phyloP scores from a whole-genome alignment of 2,329 filamentous ascomycete genomes.

The Colletotrichum spaethianum region DNA sequence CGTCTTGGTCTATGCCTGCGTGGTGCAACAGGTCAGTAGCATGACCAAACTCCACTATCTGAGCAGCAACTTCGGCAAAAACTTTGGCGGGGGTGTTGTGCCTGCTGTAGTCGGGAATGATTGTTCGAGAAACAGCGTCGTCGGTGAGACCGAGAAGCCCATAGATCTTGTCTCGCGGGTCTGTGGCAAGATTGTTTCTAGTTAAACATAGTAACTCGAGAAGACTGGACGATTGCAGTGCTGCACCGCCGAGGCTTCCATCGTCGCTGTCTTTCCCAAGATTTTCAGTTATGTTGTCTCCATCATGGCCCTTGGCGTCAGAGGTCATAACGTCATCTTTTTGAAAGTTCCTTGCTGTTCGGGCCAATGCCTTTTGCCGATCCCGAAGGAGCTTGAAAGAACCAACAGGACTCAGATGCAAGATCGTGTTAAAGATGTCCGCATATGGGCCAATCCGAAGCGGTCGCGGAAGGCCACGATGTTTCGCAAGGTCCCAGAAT shows the following conservation, averaged over 20 bases:
- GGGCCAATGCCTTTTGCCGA: neutral
- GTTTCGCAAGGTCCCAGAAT: conserved; percentile 19
- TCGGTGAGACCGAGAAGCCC: conserved; percentile 24
- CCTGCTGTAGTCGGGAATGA: neutral
- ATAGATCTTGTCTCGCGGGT: conserved; percentile 22
- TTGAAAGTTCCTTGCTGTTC: too few relatives aligned
- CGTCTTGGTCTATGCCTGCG: conserved; percentile 15
- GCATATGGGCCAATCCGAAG: conserved; percentile 21
- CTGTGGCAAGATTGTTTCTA: conserved; percentile 26
- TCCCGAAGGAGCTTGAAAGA: conserved; percentile 20
- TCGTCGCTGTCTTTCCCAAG: neutral
- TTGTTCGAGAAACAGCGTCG: conserved; percentile 6
- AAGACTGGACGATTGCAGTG: neutral
- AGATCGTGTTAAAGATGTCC: conserved; percentile 15
- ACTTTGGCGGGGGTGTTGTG: conserved; percentile 4
- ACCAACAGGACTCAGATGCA: conserved; percentile 18
- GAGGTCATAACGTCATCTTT: neutral
- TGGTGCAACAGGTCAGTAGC: conserved; percentile 3
- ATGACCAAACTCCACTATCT: neutral
- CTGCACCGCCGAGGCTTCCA: neutral
- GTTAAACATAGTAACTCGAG: conserved; percentile 12
- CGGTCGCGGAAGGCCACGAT: neutral
- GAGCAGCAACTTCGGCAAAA: conserved; percentile 6
- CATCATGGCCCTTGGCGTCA: neutral
- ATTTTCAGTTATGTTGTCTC: neutral